Evolutionary conservation across 2,329 filamentous ascomycete species (phyloP).

Genomic region (Fusarium miscanthi): DNA sequence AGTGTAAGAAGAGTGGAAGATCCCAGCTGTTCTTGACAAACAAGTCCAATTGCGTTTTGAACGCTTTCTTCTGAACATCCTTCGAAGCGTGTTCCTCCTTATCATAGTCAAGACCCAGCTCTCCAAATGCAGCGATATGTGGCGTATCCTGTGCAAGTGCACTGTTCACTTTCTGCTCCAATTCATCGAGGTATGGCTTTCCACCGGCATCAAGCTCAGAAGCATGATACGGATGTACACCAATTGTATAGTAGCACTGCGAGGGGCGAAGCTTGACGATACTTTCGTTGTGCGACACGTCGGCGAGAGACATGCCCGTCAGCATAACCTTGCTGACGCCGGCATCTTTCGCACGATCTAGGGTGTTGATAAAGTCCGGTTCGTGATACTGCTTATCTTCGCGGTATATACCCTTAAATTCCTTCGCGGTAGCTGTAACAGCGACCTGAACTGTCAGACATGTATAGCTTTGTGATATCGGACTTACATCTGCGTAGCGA

Average conservation of each 20-base stretch:
- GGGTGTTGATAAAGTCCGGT: conserved; percentile 55
- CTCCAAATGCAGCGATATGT: conserved; percentile 59
- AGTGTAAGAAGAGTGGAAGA: conserved; percentile 43
- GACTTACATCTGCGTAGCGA: conserved; percentile 43
- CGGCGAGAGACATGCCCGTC: conserved; percentile 52
- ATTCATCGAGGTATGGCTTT: conserved; percentile 35
- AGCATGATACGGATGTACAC: conserved; percentile 63
- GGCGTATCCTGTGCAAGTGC: conserved; percentile 40
- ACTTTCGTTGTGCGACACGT: conserved; percentile 44
- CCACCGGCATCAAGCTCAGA: conserved; percentile 53
- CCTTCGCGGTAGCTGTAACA: conserved; percentile 53
- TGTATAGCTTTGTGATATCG: neutral
- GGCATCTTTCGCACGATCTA: conserved; percentile 55
- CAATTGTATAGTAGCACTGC: conserved; percentile 58
- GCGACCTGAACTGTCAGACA: conserved; percentile 46
- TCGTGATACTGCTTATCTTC: conserved; percentile 59
- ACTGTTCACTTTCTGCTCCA: conserved; percentile 40
- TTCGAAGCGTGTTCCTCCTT: conserved; percentile 56
- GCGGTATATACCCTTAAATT: conserved; percentile 63
- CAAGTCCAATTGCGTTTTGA: conserved; percentile 42
- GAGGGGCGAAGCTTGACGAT: conserved; percentile 46
- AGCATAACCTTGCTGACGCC: conserved; percentile 57
- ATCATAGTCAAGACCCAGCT: conserved; percentile 63
- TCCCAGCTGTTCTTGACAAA: conserved; percentile 43
- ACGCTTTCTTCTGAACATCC: conserved; percentile 41